Evolutionary conservation across 768 basidiomycete genomes (phyloP).

Genomic region (Collybia mongolica): DNA sequence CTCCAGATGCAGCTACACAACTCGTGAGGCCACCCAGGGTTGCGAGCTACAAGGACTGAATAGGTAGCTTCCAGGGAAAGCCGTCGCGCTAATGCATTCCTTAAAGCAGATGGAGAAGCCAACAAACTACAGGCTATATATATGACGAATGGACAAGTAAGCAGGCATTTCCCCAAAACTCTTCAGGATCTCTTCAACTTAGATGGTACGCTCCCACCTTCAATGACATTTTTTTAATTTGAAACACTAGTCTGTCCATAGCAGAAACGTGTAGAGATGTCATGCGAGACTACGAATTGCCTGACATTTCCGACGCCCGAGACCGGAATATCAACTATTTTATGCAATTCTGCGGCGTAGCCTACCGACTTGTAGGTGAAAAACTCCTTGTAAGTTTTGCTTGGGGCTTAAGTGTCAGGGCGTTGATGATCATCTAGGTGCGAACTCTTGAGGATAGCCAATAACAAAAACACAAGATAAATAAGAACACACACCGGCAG

Average conservation of each 20-base stretch:
- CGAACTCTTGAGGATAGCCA: too few species aligned
- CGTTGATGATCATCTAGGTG: slow-evolving; percentile 7
- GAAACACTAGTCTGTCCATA: slow-evolving; percentile 10
- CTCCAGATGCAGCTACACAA: slow-evolving; percentile 51
- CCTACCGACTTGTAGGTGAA: slow-evolving; percentile 49
- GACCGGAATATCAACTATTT: slow-evolving; percentile 54
- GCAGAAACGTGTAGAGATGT: slow-evolving; percentile 32
- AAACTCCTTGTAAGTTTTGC: too few species aligned
- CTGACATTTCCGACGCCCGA: slow-evolving; percentile 34
- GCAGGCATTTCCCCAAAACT: slow-evolving; percentile 48
- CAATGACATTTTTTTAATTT: not conserved
- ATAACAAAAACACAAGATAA: too few species aligned
- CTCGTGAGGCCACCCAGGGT: slow-evolving; percentile 39
- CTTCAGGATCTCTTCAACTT: slow-evolving; percentile 49
- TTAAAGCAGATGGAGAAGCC: slow-evolving; percentile 39
- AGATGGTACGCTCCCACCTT: slow-evolving; percentile 38
- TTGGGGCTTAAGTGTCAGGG: too few species aligned
- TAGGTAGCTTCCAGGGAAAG: slow-evolving; percentile 43
- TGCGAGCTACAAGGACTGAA: not conserved
- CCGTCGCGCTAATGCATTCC: slow-evolving; percentile 48
- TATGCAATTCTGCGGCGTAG: slow-evolving; percentile 57
- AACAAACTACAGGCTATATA: slow-evolving; percentile 46
- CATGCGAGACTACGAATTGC: slow-evolving; percentile 36
- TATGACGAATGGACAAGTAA: slow-evolving; percentile 45
- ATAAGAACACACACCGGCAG: too few species aligned